A percentile compares a stretch with the other conserved stretches of the same genome.
These are phyloP conservation scores for Candida maris DNA, from an alignment of 805 yeast species.

Conservation along the genomic window DNA sequence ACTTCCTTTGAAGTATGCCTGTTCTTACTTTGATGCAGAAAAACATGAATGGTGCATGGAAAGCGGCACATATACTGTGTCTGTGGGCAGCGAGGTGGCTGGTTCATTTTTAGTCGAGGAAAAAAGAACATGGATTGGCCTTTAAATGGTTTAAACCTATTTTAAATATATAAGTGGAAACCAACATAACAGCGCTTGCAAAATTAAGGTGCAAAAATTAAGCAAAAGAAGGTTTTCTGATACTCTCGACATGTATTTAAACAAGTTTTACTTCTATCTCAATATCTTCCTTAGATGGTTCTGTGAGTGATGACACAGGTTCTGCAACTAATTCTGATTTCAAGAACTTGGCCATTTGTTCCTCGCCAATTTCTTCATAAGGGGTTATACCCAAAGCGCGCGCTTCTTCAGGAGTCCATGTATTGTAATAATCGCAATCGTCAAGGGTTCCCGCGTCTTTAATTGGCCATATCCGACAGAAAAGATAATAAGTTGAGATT, in stretches of 20 bases:
- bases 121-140: no score
- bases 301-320: no score
- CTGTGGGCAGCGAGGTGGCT: slow-evolving; percentile 35
- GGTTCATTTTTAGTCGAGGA: not conserved
- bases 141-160: no score
- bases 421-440: not conserved
- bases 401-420: slow-evolving; percentile 1
- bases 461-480: slow-evolving; percentile 1
- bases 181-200: no score
- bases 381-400: not conserved
- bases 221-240: no score
- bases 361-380: not conserved
- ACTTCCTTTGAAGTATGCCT: slow-evolving; percentile 44
- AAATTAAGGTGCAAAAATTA: no score
- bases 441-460: not conserved
- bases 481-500: not conserved
- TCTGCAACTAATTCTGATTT: no score
- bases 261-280: no score
- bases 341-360: not conserved
- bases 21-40: slow-evolving; percentile 50
- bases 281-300: no score
- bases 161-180: no score
- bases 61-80: slow-evolving; percentile 45
- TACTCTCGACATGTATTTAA: no score
- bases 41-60: slow-evolving; percentile 48